Evolutionary conservation across 441 rosid species (phyloP).

Genomic region (Croton laevigatus): DNA sequence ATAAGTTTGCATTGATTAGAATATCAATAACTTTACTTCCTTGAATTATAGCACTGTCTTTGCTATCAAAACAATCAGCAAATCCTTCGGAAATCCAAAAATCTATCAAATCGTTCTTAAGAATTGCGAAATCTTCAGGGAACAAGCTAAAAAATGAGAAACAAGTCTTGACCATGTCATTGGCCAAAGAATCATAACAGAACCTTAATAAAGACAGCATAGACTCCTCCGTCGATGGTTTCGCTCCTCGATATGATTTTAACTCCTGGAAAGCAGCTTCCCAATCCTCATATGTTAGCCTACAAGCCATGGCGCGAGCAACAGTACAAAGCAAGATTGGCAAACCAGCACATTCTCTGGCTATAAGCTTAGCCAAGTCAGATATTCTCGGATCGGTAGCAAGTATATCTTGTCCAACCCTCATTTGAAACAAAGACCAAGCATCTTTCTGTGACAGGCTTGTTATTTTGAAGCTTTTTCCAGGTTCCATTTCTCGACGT

Average conservation of each 20-base stretch:
- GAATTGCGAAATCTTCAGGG: not conserved
- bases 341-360: constrained; percentile 15
- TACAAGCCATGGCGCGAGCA: constrained; percentile 32
- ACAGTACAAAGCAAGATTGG: constrained; percentile 30
- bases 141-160: constrained; percentile 18
- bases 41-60: no score
- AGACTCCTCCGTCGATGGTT: not conserved
- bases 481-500: constrained; percentile 25
- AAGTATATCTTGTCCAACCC: constrained; percentile 9
- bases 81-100: not conserved
- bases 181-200: constrained; percentile 24
- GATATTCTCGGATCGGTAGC: not conserved
- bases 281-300: constrained; percentile 29
- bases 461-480: constrained; percentile 3
- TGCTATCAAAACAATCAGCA: no score
- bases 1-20: constrained; percentile 8
- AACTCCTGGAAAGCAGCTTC: constrained; percentile 9
- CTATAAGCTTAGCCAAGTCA: not conserved
- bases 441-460: no score
- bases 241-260: not conserved
- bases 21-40: not conserved
- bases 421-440: constrained; percentile 9
- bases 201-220: constrained; percentile 14
- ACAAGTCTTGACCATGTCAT: not conserved
- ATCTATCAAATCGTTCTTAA: not conserved